Conservation (phyloP, 2,329 filamentous ascomycete species). For the Neoscytalidium dimidiatum region DNA sequence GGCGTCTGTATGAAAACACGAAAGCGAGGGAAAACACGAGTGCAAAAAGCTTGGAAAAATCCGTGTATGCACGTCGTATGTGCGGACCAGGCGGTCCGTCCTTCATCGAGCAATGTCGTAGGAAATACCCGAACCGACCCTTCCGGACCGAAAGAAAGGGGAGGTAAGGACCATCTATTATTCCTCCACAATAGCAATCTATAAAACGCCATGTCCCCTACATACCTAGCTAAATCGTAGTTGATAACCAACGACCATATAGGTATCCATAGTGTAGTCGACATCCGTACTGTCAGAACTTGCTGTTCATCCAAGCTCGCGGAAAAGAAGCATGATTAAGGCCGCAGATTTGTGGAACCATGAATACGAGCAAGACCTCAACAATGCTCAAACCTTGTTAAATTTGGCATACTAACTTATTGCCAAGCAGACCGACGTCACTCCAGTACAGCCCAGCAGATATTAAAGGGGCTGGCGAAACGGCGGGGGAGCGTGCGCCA, state of each 20-base stretch:
- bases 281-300: neutral
- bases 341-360: neutral
- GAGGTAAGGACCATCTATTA: neutral
- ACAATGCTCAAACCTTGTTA: neutral
- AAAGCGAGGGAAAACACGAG: neutral
- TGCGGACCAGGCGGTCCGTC: neutral
- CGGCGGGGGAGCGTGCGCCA: no score
- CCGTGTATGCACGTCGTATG: no score
- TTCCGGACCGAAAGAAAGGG: neutral
- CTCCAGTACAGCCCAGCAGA: neutral
- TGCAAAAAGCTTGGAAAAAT: neutral
- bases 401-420: neutral
- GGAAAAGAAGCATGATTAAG: neutral
- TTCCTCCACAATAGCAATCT: neutral
- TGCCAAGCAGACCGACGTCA: constrained; percentile 4
- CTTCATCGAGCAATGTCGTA: neutral
- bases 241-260: neutral
- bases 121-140: neutral
- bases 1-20: neutral
- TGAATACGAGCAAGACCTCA: neutral
- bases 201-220: neutral
- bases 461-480: neutral
- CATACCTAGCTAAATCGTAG: neutral
- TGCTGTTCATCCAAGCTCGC: neutral
- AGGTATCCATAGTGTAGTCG: neutral